Evolutionary conservation across 352 stramenopile genomes (phyloP), one percentile per base, ranked within the genome.

Genomic region (Pythium aquatile): DNA sequence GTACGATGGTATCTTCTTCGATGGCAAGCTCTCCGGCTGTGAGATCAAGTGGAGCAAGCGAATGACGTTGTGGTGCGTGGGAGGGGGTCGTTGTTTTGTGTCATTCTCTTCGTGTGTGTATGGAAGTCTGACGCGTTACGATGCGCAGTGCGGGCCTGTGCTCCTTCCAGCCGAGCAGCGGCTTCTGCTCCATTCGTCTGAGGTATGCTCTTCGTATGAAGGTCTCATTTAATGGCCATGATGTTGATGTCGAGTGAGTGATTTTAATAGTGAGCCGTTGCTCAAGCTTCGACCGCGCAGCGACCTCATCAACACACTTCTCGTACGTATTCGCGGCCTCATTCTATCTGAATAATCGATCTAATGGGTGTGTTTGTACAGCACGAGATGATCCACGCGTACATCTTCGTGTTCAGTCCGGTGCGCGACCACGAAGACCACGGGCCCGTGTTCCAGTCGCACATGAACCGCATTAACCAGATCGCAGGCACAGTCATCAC

Each of bases 351-450:
- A 24, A 1, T 24, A 24, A 24, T 24, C 20, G 20, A 1, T 24
- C 20, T 24, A 24, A 24, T 24, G 20, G 20, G 20, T 10, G 32
- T 35, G 49, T 55, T 65, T 30, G 30, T 37, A n/a, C 62, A 94
- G 83, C 89, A 97, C 61, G 89, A 97, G 63, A 96, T 96, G 87
- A 94, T 97, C 58, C 89, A 97, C 69, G 89, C 89, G 17, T 97
- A 80, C 65, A 73, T 96, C 47, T 97, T 97, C 48, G 79, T 96
- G 28, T 88, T 74, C 40, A 91, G 79, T 24, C 73, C 78, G 24
- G 75, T 92, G 55, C 78, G 83, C 11, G 89, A 96, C 66, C 87
- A 90, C 35, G 85, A 94, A 53, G 87, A 95, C 68, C 89, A 97
- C 60, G 89, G 89, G 8, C 76, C 86, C 1, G 54, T 90, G 2